These are phyloP conservation scores for Coniferiporia sulphurascens DNA, from an alignment of 1,284 basidiomycete species.

Conservation along the genomic window DNA sequence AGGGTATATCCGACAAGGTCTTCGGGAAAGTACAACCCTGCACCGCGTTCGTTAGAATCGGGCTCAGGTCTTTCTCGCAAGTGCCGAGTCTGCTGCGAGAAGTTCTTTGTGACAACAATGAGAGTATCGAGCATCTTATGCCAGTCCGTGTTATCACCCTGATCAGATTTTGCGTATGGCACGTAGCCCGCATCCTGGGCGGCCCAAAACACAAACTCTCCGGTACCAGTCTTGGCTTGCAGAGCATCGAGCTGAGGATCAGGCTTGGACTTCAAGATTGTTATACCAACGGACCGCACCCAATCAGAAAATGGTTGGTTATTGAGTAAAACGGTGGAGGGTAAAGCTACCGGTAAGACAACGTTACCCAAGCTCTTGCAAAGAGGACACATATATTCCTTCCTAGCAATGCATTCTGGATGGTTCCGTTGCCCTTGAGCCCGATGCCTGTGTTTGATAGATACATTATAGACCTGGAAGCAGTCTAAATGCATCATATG, in stretches of 20 bases:
- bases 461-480: constrained; percentile 86
- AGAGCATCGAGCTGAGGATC: constrained; percentile 63
- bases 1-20: constrained; percentile 90
- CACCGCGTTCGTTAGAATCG: constrained; percentile 64
- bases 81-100: constrained; percentile 72
- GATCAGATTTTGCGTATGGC: constrained; percentile 46
- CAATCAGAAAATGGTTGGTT: constrained; percentile 68
- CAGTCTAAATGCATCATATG: constrained; percentile 98
- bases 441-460: constrained; percentile 85
- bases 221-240: constrained; percentile 72
- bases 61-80: constrained; percentile 72
- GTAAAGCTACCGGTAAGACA: constrained; percentile 75
- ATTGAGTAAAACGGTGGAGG: constrained; percentile 44
- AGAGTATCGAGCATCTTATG: constrained; percentile 77
- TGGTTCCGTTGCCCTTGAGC: constrained; percentile 91
- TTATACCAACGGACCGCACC: constrained; percentile 77
- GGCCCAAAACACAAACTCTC: constrained; percentile 81
- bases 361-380: constrained; percentile 97
- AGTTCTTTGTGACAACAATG: constrained; percentile 61
- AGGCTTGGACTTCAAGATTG: constrained; percentile 73
- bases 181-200: constrained; percentile 71
- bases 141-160: constrained; percentile 48
- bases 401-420: constrained; percentile 87
- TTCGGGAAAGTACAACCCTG: constrained; percentile 83
- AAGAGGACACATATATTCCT: constrained; percentile 96